Percentiles rank a stretch among this genome's conserved stretches.
These are phyloP conservation scores for Daldinia sp. DNA, from an alignment of 2,329 filamentous ascomycete species.

Conservation along the genomic window DNA sequence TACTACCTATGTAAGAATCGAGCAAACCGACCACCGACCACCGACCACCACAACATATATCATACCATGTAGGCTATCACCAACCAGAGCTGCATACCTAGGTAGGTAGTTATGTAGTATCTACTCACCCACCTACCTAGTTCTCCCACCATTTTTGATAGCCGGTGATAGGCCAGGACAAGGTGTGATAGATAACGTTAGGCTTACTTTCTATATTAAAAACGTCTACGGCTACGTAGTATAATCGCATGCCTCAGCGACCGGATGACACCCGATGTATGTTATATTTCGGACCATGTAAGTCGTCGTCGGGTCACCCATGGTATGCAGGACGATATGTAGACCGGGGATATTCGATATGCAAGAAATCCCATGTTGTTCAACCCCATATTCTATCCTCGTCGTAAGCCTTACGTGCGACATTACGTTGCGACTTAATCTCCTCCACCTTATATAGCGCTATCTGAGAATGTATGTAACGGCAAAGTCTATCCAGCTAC, in stretches of 20 bases:
- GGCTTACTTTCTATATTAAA: constrained; percentile 2
- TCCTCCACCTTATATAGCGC: neutral
- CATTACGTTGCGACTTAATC: constrained; percentile 14
- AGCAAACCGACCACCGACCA: constrained; percentile 24
- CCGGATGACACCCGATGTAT: neutral
- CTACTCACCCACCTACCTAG: neutral
- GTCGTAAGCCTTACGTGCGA: constrained; percentile 33
- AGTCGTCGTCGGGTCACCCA: neutral
- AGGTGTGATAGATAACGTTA: neutral
- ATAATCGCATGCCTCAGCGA: neutral
- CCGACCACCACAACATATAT: too few species aligned
- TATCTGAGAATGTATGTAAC: too few species aligned
- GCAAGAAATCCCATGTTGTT: constrained; percentile 26
- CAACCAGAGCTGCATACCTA: neutral
- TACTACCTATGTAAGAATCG: too few species aligned
- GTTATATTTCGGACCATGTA: neutral
- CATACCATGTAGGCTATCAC: neutral
- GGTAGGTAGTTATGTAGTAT: too few species aligned
- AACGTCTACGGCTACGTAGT: neutral
- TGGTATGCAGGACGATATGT: neutral
- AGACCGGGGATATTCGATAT: constrained; percentile 21
- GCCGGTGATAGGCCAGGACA: neutral
- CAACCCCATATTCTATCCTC: constrained; percentile 24
- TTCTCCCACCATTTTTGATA: neutral
- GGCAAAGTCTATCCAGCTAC: neutral